Percentiles rank a stretch among this genome's conserved stretches.
phyloP scores from a whole-genome alignment of 2,329 filamentous ascomycete species.

The Tolypocladium guangdongense region DNA sequence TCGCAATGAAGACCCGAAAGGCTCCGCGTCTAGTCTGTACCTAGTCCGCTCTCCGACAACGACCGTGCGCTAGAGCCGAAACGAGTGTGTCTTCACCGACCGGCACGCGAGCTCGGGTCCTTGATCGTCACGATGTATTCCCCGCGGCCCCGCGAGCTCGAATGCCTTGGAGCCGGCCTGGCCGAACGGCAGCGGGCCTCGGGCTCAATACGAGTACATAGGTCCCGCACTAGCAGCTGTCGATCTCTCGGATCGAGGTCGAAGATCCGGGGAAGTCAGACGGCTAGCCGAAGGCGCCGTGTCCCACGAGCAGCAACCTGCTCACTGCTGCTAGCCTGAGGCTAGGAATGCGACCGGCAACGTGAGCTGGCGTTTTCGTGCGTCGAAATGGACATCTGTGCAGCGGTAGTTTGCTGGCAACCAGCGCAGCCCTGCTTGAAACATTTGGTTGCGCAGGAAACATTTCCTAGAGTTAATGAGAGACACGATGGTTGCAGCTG shows the following conservation, averaged over 20 bases:
- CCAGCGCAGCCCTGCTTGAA: too few relatives aligned
- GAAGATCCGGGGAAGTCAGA: too few relatives aligned
- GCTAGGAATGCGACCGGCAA: neutral
- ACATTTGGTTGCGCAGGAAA: too few relatives aligned
- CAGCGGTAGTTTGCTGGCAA: too few relatives aligned
- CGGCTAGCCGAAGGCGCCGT: too few relatives aligned
- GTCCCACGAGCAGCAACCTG: too few relatives aligned
- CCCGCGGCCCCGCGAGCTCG: neutral
- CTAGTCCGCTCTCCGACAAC: neutral
- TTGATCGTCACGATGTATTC: neutral
- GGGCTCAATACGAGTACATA: neutral
- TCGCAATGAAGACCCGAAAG: too few relatives aligned
- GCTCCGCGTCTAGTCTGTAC: too few relatives aligned
- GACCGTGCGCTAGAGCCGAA: neutral
- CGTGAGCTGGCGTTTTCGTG: neutral
- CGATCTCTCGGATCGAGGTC: neutral
- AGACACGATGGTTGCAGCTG: neutral
- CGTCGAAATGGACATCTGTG: too few relatives aligned
- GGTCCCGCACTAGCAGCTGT: neutral
- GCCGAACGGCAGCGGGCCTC: neutral
- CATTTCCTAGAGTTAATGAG: neutral
- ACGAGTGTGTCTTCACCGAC: too few relatives aligned
- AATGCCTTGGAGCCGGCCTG: neutral
- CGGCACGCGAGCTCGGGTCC: neutral
- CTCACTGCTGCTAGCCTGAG: too few relatives aligned